Evolutionary conservation across 345 rosid genomes (phyloP), one percentile per base, ranked within the genome.

Genomic region (Microthlaspi erraticum): DNA sequence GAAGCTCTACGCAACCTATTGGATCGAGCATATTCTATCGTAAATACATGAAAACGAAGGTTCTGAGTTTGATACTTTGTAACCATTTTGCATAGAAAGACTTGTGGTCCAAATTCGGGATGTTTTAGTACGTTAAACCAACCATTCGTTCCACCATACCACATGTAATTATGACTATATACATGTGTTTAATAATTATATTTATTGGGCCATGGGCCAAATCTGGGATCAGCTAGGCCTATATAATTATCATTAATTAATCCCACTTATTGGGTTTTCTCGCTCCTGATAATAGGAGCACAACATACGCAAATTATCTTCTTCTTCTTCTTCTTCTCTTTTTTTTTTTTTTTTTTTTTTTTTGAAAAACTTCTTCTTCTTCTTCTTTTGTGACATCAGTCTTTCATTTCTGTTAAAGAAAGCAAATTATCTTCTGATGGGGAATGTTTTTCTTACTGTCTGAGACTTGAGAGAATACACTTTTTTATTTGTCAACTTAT

Each of bases 41-140:
- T 51, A 66, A 58, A 66, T 59, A 51, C 78, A 53, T 58, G 77
- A 73, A 50, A 74, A 42, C 61, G 68, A 66, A 41, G 8, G 55
- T 32, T 57, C 37, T 10, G 53, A 58, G 55, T 56, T 9, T 32
- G 41, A 66, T 58, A 20, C 59, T 64, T 36, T 45, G 59, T 41
- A 42, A 66, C 67, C 61, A 59, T 50, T 66, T 58, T 66, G 53
- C 57, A 44, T 67, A 52, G 42, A 59, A 51, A 41, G 34, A 51
- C 33, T 51, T 50, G 62, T 74, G 63, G 68, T 74, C 73, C 57
- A 60, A 20, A 34, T 60, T 33, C 17, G 42, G 34, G 13, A 51
- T 6, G 18, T 51, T 43, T 34, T 16, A 44, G 34, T 67, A 44
- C 73, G 63, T 43, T 51, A 42, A 56, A 39, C n/a, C 18, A 57